phyloP scores from a whole-genome alignment of 768 basidiomycete species.

The Udeniomyces megalosporus region DNA sequence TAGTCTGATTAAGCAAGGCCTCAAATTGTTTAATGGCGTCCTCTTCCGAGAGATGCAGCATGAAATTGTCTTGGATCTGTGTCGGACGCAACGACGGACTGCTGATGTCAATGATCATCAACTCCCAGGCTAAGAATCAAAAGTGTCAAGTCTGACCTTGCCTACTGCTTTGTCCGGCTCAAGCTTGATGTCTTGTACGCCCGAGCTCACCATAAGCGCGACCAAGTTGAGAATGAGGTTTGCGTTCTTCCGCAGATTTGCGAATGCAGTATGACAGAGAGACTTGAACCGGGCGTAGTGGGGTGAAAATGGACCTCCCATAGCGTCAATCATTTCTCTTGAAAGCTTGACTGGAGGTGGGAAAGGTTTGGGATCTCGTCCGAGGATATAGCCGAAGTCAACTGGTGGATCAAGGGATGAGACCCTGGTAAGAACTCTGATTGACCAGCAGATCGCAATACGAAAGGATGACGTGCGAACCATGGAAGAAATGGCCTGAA shows the following conservation, averaged over 20 bases:
- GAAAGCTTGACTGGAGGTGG: conserved; percentile 97
- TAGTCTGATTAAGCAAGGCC: conserved; percentile 78
- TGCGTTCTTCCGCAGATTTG: conserved; percentile 85
- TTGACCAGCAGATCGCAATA: background rate
- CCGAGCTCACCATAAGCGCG: conserved; percentile 91
- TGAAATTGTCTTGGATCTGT: conserved; percentile 91
- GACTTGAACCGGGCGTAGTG: conserved; percentile 93
- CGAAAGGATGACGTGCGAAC: conserved; percentile 31
- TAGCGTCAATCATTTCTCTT: conserved; percentile 98
- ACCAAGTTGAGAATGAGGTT: conserved; percentile 94
- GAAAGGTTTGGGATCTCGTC: conserved; percentile 92
- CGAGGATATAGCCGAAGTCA: conserved; percentile 96
- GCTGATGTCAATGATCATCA: too few species aligned
- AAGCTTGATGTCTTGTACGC: conserved; percentile 89
- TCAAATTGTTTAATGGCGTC: conserved; percentile 97
- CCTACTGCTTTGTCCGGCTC: conserved; percentile 37
- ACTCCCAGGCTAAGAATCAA: too few species aligned
- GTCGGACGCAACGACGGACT: background rate
- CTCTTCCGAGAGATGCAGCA: conserved; percentile 83
- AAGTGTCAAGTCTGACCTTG: conserved; percentile 27
- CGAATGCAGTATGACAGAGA: conserved; percentile 95
- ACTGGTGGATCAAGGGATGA: conserved; percentile 36
- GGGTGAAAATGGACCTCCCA: conserved; percentile 93
- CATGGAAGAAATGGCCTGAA: conserved; percentile 87
- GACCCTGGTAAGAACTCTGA: background rate